Evolutionary conservation across 352 stramenopile species (phyloP).

Genomic region (Pythium utonaiense): DNA sequence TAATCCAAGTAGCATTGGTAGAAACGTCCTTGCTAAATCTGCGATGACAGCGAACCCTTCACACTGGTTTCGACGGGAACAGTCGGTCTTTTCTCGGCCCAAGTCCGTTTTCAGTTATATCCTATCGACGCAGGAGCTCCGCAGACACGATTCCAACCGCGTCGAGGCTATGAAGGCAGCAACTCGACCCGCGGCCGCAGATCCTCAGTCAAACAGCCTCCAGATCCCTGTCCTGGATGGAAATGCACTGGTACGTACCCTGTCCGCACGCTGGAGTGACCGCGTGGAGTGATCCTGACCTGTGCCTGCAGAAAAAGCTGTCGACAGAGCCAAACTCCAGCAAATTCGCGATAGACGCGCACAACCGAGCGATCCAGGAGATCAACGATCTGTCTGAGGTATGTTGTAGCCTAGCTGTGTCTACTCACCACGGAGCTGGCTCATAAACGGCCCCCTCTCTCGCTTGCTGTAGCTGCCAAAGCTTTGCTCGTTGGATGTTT

Average conservation of each 20-base stretch:
- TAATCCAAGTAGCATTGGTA: too few relatives aligned
- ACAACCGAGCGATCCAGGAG: constrained; percentile 64
- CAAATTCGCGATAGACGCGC: constrained; percentile 74
- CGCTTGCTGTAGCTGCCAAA: constrained; percentile 44
- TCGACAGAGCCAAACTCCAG: constrained; percentile 71
- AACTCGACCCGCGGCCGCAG: background rate
- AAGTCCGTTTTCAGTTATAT: background rate
- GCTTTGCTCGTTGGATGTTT: constrained; percentile 72
- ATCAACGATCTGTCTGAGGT: constrained; percentile 67
- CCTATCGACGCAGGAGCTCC: background rate
- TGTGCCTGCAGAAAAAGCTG: constrained; percentile 26
- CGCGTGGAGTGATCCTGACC: background rate
- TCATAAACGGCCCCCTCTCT: background rate
- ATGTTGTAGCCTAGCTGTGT: background rate
- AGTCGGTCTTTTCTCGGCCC: background rate
- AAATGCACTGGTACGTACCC: constrained; percentile 12
- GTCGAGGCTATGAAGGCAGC: background rate
- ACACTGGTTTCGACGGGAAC: too few relatives aligned
- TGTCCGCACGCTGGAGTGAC: too few relatives aligned
- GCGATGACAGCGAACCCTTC: too few relatives aligned
- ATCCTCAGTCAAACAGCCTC: constrained; percentile 7
- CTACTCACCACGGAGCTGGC: background rate
- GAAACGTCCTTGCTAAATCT: too few relatives aligned
- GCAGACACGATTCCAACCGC: background rate
- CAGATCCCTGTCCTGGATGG: constrained; percentile 15